Evolutionary conservation across 805 yeast species (phyloP).

Genomic region (Yarrowia sp.): DNA sequence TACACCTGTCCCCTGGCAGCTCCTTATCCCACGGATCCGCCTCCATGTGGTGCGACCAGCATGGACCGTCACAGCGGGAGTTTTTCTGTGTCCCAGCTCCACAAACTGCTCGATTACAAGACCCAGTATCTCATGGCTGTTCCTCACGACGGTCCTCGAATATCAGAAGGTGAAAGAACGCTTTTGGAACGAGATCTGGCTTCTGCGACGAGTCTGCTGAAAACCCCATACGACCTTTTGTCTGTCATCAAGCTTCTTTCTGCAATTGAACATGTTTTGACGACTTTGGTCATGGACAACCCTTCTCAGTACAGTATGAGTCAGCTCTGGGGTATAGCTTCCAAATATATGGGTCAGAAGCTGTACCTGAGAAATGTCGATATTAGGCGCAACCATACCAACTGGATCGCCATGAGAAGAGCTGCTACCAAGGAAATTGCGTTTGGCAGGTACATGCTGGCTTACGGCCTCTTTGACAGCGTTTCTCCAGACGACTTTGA

Average conservation of each 20-base stretch:
- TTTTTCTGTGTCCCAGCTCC: not conserved
- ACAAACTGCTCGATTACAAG: slow-evolving; percentile 1
- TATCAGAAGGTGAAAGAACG: slow-evolving; percentile 1
- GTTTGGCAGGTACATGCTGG: not conserved
- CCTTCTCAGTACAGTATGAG: slow-evolving; percentile 17
- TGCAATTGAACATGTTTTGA: slow-evolving; percentile 11
- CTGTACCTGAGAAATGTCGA: not conserved
- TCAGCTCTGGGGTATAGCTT: slow-evolving; percentile 16
- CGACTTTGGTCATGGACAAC: slow-evolving; percentile 17
- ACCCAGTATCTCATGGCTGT: slow-evolving; percentile 16
- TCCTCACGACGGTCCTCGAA: slow-evolving; percentile 1
- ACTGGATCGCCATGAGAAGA: slow-evolving; percentile 28
- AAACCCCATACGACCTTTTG: not conserved
- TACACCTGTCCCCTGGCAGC: not conserved
- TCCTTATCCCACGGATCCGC: not conserved
- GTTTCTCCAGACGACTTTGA: slow-evolving; percentile 2
- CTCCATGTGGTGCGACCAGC: not conserved
- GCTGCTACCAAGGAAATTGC: not conserved
- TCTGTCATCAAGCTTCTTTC: not conserved
- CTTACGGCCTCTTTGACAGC: not conserved
- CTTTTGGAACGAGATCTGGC: slow-evolving; percentile 7
- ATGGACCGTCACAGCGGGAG: not conserved
- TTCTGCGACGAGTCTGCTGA: not conserved
- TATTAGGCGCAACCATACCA: not conserved
- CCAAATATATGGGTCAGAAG: not conserved